Percentiles rank a stretch among this genome's conserved stretches.
Evolutionary conservation across 225 moss, liverwort and hornwort species (phyloP).

Genomic region (Bryoerythrophyllum caledonicum): DNA sequence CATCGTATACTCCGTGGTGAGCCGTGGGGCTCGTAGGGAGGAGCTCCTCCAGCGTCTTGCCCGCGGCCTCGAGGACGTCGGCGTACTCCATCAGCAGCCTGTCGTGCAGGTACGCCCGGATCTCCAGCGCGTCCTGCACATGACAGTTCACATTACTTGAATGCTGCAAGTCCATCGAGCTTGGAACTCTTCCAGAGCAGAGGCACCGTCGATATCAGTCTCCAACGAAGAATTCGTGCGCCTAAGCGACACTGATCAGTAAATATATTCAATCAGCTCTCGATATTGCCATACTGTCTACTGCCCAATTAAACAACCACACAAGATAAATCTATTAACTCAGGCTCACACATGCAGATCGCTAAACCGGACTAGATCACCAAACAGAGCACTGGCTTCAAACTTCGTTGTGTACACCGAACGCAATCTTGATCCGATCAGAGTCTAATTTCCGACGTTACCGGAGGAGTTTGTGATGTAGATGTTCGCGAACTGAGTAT

Average conservation of each 20-base stretch:
- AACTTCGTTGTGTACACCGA: no score
- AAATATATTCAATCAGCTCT: background rate
- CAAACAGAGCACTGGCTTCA: no score
- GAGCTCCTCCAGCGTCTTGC: conserved; percentile 59
- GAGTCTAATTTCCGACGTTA: no score
- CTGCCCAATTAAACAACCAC: background rate
- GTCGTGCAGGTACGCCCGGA: conserved; percentile 76
- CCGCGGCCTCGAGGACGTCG: conserved; percentile 60
- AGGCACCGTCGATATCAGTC: background rate
- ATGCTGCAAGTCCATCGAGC: background rate
- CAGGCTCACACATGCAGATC: background rate
- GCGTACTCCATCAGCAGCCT: conserved; percentile 74
- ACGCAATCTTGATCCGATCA: background rate
- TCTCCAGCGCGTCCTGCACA: conserved; percentile 71
- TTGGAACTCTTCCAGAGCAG: background rate
- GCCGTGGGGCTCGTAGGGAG: conserved; percentile 43
- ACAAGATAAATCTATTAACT: background rate
- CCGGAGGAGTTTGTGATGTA: no score
- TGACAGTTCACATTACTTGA: background rate
- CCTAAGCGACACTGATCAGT: background rate
- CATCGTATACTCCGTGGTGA: no score
- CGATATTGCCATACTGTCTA: background rate
- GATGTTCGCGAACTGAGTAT: background rate
- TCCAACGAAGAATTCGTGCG: background rate
- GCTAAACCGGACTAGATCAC: no score